Percentiles rank a stretch among this genome's conserved stretches.
Conservation (phyloP, 176 grass and related monocot genomes). For the Cenchrus americanus region DNA sequence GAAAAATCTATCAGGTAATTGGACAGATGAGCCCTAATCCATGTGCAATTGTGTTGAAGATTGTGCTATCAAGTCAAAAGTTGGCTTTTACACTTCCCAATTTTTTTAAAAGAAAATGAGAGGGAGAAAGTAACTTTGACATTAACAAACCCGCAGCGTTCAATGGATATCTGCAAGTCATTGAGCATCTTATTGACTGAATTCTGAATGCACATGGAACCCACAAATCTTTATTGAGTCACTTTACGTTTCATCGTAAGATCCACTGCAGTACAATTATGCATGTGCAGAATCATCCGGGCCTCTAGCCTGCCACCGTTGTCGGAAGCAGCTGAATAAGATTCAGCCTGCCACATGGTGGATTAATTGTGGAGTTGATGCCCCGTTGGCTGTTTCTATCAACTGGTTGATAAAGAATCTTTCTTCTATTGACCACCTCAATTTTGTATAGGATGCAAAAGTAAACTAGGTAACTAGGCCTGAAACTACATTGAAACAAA, state of each 20-base stretch:
- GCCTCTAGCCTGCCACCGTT: slow-evolving; percentile 51
- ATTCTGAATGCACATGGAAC: slow-evolving; percentile 49
- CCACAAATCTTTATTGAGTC: slow-evolving; percentile 54
- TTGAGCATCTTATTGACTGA: slow-evolving; percentile 43
- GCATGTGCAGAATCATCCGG: slow-evolving; percentile 58
- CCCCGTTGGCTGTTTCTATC: slow-evolving; percentile 40
- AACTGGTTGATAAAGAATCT: slow-evolving; percentile 43
- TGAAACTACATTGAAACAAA: slow-evolving; percentile 37
- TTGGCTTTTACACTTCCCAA: slow-evolving; percentile 1
- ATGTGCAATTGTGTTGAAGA: slow-evolving; percentile 29
- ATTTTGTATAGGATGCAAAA: slow-evolving; percentile 43
- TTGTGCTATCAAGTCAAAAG: slow-evolving; percentile 45
- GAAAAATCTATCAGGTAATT: slow-evolving; percentile 96
- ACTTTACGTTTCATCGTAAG: slow-evolving; percentile 62
- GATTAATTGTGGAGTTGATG: slow-evolving; percentile 50
- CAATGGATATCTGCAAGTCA: slow-evolving; percentile 34
- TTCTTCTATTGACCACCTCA: slow-evolving; percentile 43
- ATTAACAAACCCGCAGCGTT: slow-evolving; percentile 20
- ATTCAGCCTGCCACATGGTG: slow-evolving; percentile 58
- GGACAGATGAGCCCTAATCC: slow-evolving; percentile 33
- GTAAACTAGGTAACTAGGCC: slow-evolving; percentile 41
- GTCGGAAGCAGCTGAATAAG: slow-evolving; percentile 45
- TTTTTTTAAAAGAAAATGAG: not conserved
- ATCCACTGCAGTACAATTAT: slow-evolving; percentile 57
- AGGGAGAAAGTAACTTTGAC: slow-evolving; percentile 5